phyloP scores from a whole-genome alignment of 2,329 filamentous ascomycete species.

The Dothistroma septosporum region DNA sequence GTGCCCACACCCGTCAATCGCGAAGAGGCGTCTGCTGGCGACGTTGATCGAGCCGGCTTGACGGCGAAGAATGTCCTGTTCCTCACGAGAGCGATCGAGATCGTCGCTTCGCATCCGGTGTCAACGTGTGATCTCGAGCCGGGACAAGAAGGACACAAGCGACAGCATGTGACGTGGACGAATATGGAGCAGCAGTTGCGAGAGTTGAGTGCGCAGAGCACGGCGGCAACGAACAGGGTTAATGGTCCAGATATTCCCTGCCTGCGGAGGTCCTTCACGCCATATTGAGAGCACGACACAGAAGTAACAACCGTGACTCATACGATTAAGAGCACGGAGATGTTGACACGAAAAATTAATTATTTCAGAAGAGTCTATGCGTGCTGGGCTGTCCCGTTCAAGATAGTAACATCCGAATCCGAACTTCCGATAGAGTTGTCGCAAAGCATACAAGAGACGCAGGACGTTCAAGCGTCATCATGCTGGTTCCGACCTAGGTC shows the following conservation, averaged over 20 bases:
- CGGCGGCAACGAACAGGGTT: background rate
- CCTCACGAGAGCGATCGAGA: slow-evolving; percentile 21
- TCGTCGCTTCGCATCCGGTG: slow-evolving; percentile 25
- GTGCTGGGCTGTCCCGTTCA: background rate
- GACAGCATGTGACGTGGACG: slow-evolving; percentile 8
- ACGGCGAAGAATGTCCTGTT: slow-evolving; percentile 2
- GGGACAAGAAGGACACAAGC: slow-evolving; percentile 1
- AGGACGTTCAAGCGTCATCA: too few relatives aligned
- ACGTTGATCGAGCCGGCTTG: slow-evolving; percentile 1
- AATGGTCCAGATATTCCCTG: background rate
- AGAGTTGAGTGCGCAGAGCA: background rate
- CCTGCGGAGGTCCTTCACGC: background rate
- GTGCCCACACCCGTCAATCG: background rate
- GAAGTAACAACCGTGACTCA: background rate
- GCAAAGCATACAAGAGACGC: too few relatives aligned
- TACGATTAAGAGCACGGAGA: background rate
- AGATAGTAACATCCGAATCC: background rate
- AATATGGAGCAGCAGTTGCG: slow-evolving; percentile 12
- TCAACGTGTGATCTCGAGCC: slow-evolving; percentile 1
- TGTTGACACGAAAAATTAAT: background rate
- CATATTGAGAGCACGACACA: background rate
- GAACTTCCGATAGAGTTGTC: background rate
- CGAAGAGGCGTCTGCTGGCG: background rate
- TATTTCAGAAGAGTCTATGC: background rate
- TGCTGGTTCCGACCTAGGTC: too few relatives aligned